These are phyloP conservation scores for Phytopythium helicoides DNA, from an alignment of 352 stramenopile species.

Conservation along the genomic window DNA sequence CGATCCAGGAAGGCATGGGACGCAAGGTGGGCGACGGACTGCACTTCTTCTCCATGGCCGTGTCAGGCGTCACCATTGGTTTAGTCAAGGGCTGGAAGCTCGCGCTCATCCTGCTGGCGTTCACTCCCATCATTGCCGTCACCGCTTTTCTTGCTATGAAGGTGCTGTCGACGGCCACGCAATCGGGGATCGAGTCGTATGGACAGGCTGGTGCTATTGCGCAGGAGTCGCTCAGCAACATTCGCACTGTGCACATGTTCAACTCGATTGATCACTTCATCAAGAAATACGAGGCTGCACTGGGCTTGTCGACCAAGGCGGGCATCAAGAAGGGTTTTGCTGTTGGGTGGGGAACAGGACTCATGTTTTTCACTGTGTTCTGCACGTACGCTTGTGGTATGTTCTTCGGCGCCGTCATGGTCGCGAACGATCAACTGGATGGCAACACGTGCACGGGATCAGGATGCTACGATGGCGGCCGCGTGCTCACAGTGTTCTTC, in stretches of 20 bases:
- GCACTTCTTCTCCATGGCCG: conserved; percentile 35
- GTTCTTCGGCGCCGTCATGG: no score
- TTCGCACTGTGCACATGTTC: no score
- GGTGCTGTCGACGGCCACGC: conserved; percentile 32
- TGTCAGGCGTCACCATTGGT: conserved; percentile 42
- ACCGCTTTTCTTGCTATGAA: conserved; percentile 25
- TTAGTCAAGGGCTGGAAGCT: conserved; percentile 50
- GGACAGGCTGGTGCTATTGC: no score
- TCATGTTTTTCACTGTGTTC: no score
- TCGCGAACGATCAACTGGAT: conserved; percentile 55
- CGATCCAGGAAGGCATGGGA: conserved; percentile 91
- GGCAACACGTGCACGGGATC: conserved; percentile 30
- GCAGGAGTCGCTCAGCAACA: no score
- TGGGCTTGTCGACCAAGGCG: no score
- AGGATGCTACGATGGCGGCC: conserved; percentile 58
- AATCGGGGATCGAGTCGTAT: no score
- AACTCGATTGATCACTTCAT: no score
- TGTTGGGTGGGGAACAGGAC: no score
- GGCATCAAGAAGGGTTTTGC: no score
- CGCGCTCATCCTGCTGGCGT: conserved; percentile 35
- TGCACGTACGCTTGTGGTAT: no score
- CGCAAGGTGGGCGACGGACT: conserved; percentile 33
- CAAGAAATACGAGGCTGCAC: no score
- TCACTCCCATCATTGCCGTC: conserved; percentile 38
- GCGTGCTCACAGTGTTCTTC: conserved; percentile 75